These are phyloP conservation scores for Chrysosphaeria jannelii DNA, from an alignment of 2,329 filamentous ascomycete genomes.

Conservation along the genomic window DNA sequence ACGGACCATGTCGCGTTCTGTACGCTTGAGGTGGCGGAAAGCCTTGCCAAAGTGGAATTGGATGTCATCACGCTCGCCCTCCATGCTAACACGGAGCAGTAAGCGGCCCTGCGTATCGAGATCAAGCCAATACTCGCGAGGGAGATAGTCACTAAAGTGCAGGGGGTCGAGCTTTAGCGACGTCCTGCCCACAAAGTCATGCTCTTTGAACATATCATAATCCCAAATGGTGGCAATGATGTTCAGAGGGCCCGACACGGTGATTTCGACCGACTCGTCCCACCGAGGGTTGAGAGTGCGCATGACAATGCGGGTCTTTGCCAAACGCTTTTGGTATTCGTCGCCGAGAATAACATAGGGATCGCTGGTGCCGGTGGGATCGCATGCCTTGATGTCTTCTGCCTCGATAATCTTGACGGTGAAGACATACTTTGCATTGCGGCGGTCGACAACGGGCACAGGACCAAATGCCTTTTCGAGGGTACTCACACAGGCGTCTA, in stretches of 20 bases:
- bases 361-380: constrained; percentile 78
- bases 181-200: constrained; percentile 91
- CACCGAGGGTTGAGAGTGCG: constrained; percentile 77
- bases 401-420: constrained; percentile 97
- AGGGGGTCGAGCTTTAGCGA: constrained; percentile 93
- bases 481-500: constrained; percentile 65
- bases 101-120: constrained; percentile 82
- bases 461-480: constrained; percentile 47
- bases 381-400: constrained; percentile 93
- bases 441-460: constrained; percentile 27
- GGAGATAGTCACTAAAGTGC: constrained; percentile 86
- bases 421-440: constrained; percentile 75
- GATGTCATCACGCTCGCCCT: constrained; percentile 92
- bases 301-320: constrained; percentile 81
- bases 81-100: constrained; percentile 83
- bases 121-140: constrained; percentile 91
- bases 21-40: constrained; percentile 80
- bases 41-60: constrained; percentile 97
- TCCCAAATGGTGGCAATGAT: constrained; percentile 96
- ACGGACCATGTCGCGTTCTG: constrained; percentile 90
- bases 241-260: constrained; percentile 69
- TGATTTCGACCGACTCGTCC: constrained; percentile 94
- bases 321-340: constrained; percentile 87
- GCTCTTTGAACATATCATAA: constrained; percentile 87
- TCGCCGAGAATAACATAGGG: constrained; percentile 92